Conservation (phyloP, 495 filamentous ascomycete species). For the Penicillium steckii region DNA sequence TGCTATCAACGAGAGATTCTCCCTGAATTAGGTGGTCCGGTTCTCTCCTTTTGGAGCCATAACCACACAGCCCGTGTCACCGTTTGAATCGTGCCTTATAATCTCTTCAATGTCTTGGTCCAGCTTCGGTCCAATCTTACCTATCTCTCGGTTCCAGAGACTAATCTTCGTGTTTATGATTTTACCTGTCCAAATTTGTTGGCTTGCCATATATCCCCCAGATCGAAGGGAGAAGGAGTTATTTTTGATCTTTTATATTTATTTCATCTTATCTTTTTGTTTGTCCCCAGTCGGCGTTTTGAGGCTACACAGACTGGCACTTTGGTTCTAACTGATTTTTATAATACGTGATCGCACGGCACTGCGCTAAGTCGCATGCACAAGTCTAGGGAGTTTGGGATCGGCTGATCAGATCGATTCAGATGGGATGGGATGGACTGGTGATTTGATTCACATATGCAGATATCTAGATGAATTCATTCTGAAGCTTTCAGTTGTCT, state of each 20-base stretch:
- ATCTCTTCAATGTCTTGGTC: not conserved
- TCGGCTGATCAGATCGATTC: too few species aligned
- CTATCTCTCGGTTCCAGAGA: slow-evolving; percentile 8
- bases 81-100: slow-evolving; percentile 3
- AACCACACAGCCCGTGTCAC: not conserved
- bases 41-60: not conserved
- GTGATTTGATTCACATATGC: not conserved
- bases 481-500: not conserved
- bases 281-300: slow-evolving; percentile 6
- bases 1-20: slow-evolving; percentile 18
- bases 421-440: not conserved
- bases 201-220: slow-evolving; percentile 26
- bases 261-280: slow-evolving; percentile 5
- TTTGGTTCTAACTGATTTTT: slow-evolving; percentile 7
- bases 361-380: not conserved
- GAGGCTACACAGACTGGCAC: slow-evolving; percentile 2
- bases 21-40: not conserved
- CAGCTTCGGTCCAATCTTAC: not conserved
- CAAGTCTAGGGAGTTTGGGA: not conserved
- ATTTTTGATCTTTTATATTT: not conserved
- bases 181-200: slow-evolving; percentile 14
- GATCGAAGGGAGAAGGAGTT: slow-evolving; percentile 23
- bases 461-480: not conserved
- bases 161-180: slow-evolving; percentile 15
- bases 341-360: too few species aligned